These are phyloP conservation scores for Penicillium occitanis DNA, from an alignment of 2,329 filamentous ascomycete species.

Conservation along the genomic window DNA sequence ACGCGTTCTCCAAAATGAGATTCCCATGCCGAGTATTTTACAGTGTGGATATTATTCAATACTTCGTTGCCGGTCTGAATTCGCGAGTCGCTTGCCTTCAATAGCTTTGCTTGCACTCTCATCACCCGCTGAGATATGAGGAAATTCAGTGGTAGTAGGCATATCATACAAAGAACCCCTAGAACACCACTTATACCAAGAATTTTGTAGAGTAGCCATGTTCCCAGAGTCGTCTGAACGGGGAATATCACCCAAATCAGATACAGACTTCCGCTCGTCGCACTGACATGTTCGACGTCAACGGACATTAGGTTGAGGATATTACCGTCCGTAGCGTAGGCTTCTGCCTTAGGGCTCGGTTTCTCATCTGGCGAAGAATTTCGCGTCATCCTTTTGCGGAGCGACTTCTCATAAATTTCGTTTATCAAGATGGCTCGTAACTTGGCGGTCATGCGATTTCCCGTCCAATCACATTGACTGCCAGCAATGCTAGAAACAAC, in stretches of 20 bases:
- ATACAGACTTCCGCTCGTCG: not conserved
- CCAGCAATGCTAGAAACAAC: not conserved
- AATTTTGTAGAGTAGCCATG: slow-evolving; percentile 1
- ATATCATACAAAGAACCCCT: slow-evolving; percentile 1
- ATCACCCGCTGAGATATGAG: not conserved
- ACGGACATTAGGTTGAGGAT: slow-evolving; percentile 14
- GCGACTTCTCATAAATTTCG: slow-evolving; percentile 10
- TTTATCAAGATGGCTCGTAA: slow-evolving; percentile 1
- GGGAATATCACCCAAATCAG: slow-evolving; percentile 11
- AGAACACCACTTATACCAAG: slow-evolving; percentile 2
- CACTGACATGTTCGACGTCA: not conserved
- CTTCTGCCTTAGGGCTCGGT: not conserved
- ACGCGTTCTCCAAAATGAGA: not conserved
- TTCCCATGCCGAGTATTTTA: slow-evolving; percentile 15
- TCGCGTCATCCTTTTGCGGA: slow-evolving; percentile 1
- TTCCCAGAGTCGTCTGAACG: not conserved
- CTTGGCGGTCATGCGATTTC: not conserved
- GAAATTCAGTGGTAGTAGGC: slow-evolving; percentile 9
- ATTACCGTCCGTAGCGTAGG: not conserved
- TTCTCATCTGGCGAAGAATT: not conserved
- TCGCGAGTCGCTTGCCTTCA: not conserved
- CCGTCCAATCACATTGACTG: slow-evolving; percentile 8
- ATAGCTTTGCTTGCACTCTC: not conserved
- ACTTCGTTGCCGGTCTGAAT: slow-evolving; percentile 5
- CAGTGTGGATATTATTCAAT: slow-evolving; percentile 2